Conservation (phyloP, 2,329 filamentous ascomycete genomes). For the Penicillium sp. region DNA sequence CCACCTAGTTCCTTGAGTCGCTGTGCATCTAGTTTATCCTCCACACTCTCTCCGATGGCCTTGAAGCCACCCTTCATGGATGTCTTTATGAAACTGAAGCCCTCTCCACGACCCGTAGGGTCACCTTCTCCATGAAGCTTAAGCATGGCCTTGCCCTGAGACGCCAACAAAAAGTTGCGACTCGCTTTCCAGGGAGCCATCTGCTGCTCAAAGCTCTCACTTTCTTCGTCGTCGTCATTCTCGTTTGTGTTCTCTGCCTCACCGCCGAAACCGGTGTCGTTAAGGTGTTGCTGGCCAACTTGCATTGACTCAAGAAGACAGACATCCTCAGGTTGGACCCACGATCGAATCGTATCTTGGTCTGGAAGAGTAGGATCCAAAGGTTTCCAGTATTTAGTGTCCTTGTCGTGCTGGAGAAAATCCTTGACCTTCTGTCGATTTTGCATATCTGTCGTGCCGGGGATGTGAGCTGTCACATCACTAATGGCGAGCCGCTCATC, state of each 20-base stretch:
- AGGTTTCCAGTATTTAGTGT: constrained; percentile 82
- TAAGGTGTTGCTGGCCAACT: constrained; percentile 84
- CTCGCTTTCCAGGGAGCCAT: constrained; percentile 96
- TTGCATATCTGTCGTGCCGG: constrained; percentile 89
- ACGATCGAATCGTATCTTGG: constrained; percentile 74
- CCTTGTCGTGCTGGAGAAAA: constrained; percentile 88
- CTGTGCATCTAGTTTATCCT: constrained; percentile 82
- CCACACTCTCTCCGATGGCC: constrained; percentile 82
- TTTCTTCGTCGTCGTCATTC: constrained; percentile 64
- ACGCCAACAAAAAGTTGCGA: constrained; percentile 93
- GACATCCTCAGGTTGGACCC: constrained; percentile 95
- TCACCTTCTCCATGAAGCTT: constrained; percentile 92
- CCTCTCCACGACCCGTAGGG: constrained; percentile 87
- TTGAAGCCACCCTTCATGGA: constrained; percentile 99
- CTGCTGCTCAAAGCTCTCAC: constrained; percentile 79
- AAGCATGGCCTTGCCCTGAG: constrained; percentile 94
- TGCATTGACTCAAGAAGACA: constrained; percentile 96
- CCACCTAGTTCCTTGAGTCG: constrained; percentile 69
- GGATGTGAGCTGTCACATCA: constrained; percentile 90
- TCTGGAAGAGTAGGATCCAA: constrained; percentile 72
- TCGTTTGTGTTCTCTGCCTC: constrained; percentile 66
- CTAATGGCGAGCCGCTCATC: constrained; percentile 69
- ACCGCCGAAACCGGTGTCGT: constrained; percentile 82
- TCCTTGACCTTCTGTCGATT: constrained; percentile 97
- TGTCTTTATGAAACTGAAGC: constrained; percentile 95